Evolutionary conservation across 192 early-diverging fungal species (phyloP).

Genomic region (Coemansia guatemalensis): DNA sequence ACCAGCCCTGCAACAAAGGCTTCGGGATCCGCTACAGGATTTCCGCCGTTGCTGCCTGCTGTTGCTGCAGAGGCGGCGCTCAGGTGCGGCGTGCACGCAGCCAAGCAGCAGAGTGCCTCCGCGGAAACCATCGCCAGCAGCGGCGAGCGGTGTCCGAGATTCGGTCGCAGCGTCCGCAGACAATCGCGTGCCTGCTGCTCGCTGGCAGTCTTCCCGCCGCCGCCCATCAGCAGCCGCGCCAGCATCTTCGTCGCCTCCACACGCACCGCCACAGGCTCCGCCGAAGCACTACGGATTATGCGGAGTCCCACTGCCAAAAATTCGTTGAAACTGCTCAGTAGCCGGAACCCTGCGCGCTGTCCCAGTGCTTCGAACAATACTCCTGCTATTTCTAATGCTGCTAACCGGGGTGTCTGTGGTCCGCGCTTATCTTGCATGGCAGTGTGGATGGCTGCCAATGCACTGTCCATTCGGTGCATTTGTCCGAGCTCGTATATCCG

Average conservation of each 20-base stretch:
- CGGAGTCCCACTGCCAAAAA: constrained; percentile 24
- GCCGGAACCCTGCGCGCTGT: constrained; percentile 39
- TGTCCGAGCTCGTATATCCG: constrained; percentile 36
- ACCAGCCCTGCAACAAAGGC: constrained; percentile 14
- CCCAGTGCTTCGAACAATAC: constrained; percentile 72
- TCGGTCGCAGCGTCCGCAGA: constrained; percentile 61
- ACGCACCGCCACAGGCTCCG: constrained; percentile 58
- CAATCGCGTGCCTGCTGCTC: constrained; percentile 76
- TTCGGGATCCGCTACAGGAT: constrained; percentile 23
- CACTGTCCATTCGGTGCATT: constrained; percentile 38
- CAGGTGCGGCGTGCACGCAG: constrained; percentile 19
- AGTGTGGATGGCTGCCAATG: constrained; percentile 32
- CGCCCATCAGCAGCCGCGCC: constrained; percentile 64
- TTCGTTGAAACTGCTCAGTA: constrained; percentile 53
- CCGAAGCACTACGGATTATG: constrained; percentile 17
- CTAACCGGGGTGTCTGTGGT: constrained; percentile 17
- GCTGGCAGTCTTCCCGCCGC: constrained; percentile 63
- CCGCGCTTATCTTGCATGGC: constrained; percentile 12
- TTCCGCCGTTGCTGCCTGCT: not conserved
- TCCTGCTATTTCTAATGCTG: constrained; percentile 74
- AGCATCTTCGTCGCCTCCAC: constrained; percentile 71
- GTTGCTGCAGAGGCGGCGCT: not conserved
- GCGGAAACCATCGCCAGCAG: constrained; percentile 34
- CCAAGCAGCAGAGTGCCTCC: constrained; percentile 26
- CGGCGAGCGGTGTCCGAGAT: constrained; percentile 69